Evolutionary conservation across 805 yeast species (phyloP).

Genomic region (Yarrowia alimentaria): DNA sequence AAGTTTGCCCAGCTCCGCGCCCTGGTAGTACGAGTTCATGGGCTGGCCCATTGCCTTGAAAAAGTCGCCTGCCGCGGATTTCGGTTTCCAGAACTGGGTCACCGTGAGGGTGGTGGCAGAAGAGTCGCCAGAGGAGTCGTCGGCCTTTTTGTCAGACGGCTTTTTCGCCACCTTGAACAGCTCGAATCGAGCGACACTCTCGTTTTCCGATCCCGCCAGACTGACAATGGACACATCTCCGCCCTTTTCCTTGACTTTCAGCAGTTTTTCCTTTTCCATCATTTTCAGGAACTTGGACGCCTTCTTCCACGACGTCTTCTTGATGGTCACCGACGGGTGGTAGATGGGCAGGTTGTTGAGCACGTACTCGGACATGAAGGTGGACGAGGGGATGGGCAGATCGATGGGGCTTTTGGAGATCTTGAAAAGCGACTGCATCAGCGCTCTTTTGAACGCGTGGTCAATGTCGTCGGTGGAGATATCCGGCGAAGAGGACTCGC

Average conservation of each 20-base stretch:
- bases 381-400: constrained; percentile 70
- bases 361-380: constrained; percentile 68
- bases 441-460: constrained; percentile 66
- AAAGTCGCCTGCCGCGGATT: constrained; percentile 33
- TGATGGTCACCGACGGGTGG: constrained; percentile 47
- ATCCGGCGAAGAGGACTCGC: too few relatives aligned
- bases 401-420: constrained; percentile 43
- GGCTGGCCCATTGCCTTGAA: constrained; percentile 31
- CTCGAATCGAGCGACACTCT: constrained; percentile 56
- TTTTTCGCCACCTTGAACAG: constrained; percentile 53
- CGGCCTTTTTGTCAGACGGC: constrained; percentile 14
- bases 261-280: constrained; percentile 71
- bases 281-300: constrained; percentile 79
- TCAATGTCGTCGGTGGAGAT: constrained; percentile 57
- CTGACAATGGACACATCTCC: constrained; percentile 67
- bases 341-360: constrained; percentile 64
- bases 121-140: constrained; percentile 18
- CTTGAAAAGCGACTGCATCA: constrained; percentile 63
- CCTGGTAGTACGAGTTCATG: constrained; percentile 46
- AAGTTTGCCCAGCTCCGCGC: constrained; percentile 53
- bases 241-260: constrained; percentile 78
- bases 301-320: constrained; percentile 87
- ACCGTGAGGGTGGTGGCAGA: constrained; percentile 32
- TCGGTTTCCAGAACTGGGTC: constrained; percentile 36
- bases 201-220: constrained; percentile 49